Evolutionary conservation across 2,329 filamentous ascomycete species (phyloP).

Genomic region (Ceratocystiopsis minuta): DNA sequence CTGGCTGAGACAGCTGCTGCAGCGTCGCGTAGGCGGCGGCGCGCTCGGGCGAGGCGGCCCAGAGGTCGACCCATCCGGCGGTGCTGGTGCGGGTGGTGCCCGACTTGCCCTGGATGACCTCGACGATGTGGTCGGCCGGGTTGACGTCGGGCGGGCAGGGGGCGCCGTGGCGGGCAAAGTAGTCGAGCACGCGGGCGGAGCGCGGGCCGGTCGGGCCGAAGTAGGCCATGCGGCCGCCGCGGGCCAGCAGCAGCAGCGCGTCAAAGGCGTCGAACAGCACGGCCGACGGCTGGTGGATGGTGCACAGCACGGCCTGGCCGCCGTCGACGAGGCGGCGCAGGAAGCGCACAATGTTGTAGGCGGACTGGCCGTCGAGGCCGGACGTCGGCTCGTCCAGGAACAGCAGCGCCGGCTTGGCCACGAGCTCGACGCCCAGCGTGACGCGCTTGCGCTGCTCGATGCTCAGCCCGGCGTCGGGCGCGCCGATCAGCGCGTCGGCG

Average conservation of each 20-base stretch:
- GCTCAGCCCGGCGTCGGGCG: constrained; percentile 22
- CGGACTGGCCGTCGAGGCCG: constrained; percentile 50
- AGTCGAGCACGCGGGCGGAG: constrained; percentile 33
- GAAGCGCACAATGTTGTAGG: constrained; percentile 47
- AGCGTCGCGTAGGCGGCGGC: constrained; percentile 47
- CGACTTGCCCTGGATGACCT: constrained; percentile 22
- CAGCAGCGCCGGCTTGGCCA: constrained; percentile 39
- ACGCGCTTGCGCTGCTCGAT: constrained; percentile 36
- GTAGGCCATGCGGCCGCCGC: constrained; percentile 47
- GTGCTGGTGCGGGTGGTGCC: constrained; percentile 5
- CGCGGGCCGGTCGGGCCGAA: constrained; percentile 34
- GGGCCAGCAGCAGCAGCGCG: constrained; percentile 42
- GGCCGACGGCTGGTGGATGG: constrained; percentile 53
- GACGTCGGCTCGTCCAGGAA: constrained; percentile 47
- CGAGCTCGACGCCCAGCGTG: constrained; percentile 43
- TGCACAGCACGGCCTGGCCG: constrained; percentile 50
- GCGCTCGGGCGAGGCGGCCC: constrained; percentile 18
- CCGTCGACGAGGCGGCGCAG: constrained; percentile 45
- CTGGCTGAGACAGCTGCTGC: constrained; percentile 15
- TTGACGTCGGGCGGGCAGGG: constrained; percentile 45
- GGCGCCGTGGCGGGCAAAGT: constrained; percentile 50
- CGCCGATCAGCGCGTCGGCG: constrained; percentile 26
- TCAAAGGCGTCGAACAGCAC: constrained; percentile 51
- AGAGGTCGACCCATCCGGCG: constrained; percentile 20
- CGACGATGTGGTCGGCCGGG: constrained; percentile 61